Evolutionary conservation across 2,329 filamentous ascomycete species (phyloP), one percentile per base, ranked within the genome.

Genomic region (Penicillium sp.): DNA sequence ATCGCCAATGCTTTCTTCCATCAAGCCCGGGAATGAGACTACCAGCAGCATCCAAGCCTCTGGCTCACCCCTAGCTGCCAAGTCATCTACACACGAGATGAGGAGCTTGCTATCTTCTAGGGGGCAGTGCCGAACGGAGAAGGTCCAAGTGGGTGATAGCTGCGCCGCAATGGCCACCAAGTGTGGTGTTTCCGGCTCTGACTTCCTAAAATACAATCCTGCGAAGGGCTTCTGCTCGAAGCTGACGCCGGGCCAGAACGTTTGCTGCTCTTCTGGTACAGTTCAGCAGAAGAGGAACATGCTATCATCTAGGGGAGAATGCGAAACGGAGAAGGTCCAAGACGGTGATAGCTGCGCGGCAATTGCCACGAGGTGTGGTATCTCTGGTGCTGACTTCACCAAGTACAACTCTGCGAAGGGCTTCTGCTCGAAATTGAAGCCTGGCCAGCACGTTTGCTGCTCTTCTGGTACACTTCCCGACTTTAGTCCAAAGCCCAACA

Each of bases 151-250:
- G 3, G n/a, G 24, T 24, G 47, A 50, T 32, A 50, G 22, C 24
- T 50, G 26, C 22, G 46, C 55, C 0, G 57, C 69, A 0, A 62
- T 81, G 0, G 76, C 76, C 35, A 2, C 9, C 5, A 20, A n/a
- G n/a, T 38, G 35, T 47, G 70, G 72, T 2, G 73, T 81, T n/a
- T 71, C 69, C 0, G 56, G 57, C 3, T 40, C 57, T 13, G 68
- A 79, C 45, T 74, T 79, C 47, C 68, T 61, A 20, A 72, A 72
- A 44, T 76, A 71, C 60, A 79, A 81, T 56, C 43, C 46, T 11
- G 56, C 52, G 31, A 61, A 51, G 11, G n/a, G 32, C 7, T 50
- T 73, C 7, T 73, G 69, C 52, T 59, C 57, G 3, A 68, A 56
- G 0, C 68, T 81, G 0, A 54, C 55, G n/a, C 63, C 67, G 0